phyloP scores from a whole-genome alignment of 1,139 yeast species.

The Suzukiozyma palmioleophila region DNA sequence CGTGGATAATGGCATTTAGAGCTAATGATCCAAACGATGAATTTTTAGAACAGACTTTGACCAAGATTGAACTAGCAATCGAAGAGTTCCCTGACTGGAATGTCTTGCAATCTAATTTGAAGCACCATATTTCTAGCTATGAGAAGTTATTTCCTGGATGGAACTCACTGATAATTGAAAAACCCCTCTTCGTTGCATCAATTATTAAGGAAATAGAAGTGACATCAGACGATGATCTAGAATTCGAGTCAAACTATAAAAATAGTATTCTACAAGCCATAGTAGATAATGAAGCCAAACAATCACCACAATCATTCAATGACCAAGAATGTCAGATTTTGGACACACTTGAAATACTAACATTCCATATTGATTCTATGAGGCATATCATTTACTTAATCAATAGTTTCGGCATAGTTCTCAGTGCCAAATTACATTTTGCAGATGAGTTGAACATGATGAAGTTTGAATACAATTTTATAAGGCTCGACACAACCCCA shows the following conservation, averaged over 20 bases:
- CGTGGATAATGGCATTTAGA: no score
- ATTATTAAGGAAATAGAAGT: no score
- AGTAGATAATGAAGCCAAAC: constrained; percentile 12
- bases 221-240: not conserved
- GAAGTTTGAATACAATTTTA: not conserved
- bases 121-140: no score
- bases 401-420: constrained; percentile 1
- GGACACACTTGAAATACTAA: constrained; percentile 16
- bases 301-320: constrained; percentile 14
- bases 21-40: no score
- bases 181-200: no score
- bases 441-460: not conserved
- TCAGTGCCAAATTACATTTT: not conserved
- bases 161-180: no score
- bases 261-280: constrained; percentile 14
- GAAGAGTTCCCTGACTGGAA: no score
- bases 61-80: no score
- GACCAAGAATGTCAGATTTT: constrained; percentile 14
- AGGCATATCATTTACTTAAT: constrained; percentile 6
- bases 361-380: constrained; percentile 14
- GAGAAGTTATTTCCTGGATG: no score
- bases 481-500: not conserved
- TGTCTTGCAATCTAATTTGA: no score
- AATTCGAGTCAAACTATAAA: constrained; percentile 13
- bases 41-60: no score